Evolutionary conservation across 2,329 filamentous ascomycete species (phyloP).

Genomic region (Stagonosporopsis rhizophila): DNA sequence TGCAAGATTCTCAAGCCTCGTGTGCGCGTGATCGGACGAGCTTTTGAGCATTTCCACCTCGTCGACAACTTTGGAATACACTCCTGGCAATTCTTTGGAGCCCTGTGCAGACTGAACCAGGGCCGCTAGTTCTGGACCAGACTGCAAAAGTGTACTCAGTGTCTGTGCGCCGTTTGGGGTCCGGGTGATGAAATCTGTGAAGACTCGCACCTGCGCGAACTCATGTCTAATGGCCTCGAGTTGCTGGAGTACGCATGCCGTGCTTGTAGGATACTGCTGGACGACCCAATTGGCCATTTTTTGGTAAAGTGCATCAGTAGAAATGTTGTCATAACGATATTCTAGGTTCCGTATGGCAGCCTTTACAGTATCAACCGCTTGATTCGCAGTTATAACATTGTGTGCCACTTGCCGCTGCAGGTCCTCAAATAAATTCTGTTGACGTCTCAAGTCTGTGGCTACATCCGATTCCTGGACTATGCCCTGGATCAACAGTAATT

Average conservation of each 20-base stretch:
- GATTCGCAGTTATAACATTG: neutral
- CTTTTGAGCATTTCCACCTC: neutral
- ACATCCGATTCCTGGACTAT: neutral
- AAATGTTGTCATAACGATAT: slow-evolving; percentile 37
- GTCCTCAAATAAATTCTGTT: neutral
- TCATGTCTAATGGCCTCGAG: slow-evolving; percentile 11
- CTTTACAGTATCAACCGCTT: slow-evolving; percentile 11
- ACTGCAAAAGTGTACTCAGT: slow-evolving; percentile 1
- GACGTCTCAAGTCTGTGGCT: neutral
- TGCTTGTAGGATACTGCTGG: slow-evolving; percentile 23
- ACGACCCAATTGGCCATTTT: slow-evolving; percentile 36
- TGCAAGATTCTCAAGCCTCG: neutral
- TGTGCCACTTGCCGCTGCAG: slow-evolving; percentile 5
- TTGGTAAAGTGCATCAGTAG: slow-evolving; percentile 29
- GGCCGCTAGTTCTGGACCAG: slow-evolving; percentile 6
- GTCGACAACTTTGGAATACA: neutral
- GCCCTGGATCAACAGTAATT: neutral
- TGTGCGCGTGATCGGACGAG: neutral
- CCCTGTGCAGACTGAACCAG: neutral
- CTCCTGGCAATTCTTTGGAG: neutral
- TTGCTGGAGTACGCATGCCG: slow-evolving; percentile 8
- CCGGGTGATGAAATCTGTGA: slow-evolving; percentile 3
- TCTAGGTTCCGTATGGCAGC: slow-evolving; percentile 22
- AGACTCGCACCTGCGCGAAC: slow-evolving; percentile 4
- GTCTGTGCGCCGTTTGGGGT: slow-evolving; percentile 1